phyloP scores from a whole-genome alignment of 768 basidiomycete species.

The Phanerochaete sordida region DNA sequence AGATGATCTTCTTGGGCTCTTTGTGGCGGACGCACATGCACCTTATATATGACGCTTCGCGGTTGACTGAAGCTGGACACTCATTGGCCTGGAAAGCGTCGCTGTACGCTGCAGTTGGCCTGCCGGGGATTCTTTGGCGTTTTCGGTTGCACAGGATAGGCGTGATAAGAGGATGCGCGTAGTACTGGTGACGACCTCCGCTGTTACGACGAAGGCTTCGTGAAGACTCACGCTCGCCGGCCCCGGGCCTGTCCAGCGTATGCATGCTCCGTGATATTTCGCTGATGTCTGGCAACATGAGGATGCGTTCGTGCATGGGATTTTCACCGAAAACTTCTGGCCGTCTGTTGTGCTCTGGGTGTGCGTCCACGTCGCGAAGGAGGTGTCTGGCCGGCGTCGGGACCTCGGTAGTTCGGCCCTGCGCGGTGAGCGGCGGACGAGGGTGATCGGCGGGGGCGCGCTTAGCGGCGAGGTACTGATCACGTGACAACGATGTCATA shows the following conservation, averaged over 20 bases:
- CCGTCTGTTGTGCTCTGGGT: not conserved
- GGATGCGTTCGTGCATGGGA: not conserved
- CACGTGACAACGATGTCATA: constrained; percentile 3
- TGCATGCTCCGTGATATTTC: not conserved
- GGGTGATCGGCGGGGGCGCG: not conserved
- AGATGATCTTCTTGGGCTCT: too few relatives aligned
- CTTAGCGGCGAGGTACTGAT: not conserved
- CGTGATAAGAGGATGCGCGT: not conserved
- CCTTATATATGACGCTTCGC: too few relatives aligned
- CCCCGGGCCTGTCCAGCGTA: not conserved
- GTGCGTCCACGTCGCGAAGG: not conserved
- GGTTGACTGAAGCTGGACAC: too few relatives aligned
- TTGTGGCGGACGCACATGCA: too few relatives aligned
- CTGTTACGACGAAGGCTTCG: not conserved
- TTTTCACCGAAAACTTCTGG: not conserved
- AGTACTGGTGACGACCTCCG: not conserved
- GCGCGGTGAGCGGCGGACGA: not conserved
- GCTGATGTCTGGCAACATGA: not conserved
- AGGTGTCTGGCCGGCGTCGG: constrained; percentile 1
- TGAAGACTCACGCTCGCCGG: not conserved
- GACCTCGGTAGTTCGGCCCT: not conserved
- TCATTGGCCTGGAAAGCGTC: not conserved
- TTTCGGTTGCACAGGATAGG: not conserved
- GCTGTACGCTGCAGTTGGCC: not conserved
- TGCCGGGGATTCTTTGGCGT: not conserved